A percentile compares a stretch with the other conserved stretches of the same genome.
Evolutionary conservation across 352 stramenopile species (phyloP).

Genomic region (Pythium monospermum): DNA sequence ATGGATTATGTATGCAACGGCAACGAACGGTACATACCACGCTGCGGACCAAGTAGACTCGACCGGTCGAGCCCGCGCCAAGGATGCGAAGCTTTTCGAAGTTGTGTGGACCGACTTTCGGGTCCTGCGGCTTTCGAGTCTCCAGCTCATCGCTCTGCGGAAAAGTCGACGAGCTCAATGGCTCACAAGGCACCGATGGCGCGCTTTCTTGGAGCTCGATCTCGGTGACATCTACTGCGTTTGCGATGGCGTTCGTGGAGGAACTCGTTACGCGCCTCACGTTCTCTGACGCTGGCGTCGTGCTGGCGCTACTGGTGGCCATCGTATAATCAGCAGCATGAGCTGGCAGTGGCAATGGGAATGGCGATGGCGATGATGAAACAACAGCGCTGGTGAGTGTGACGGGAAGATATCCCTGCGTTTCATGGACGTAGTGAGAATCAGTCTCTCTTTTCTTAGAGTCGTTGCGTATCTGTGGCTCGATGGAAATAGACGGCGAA

Average conservation of each 20-base stretch:
- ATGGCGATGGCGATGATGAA: not conserved
- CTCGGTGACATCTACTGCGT: conserved; percentile 9
- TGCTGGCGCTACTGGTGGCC: not conserved
- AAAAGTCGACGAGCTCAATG: not conserved
- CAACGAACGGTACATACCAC: no score
- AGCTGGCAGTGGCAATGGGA: not conserved
- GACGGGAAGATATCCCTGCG: not conserved
- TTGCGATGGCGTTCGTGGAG: conserved; percentile 4
- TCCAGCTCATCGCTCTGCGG: not conserved
- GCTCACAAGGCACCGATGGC: not conserved
- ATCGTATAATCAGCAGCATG: no score
- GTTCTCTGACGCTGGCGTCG: conserved; percentile 4
- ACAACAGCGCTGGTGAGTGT: not conserved
- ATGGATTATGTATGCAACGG: no score
- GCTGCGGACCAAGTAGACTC: conserved; percentile 43
- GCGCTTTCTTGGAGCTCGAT: conserved; percentile 1
- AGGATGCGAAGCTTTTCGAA: conserved; percentile 51
- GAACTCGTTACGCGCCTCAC: conserved; percentile 9
- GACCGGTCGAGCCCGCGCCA: conserved; percentile 32
- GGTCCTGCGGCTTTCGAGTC: conserved; percentile 1
- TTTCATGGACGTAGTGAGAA: no score
- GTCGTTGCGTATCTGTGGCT: no score
- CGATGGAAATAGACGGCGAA: no score
- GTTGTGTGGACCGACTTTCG: conserved; percentile 33
- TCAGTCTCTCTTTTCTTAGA: no score